Evolutionary conservation across 2,329 filamentous ascomycete species (phyloP).

Genomic region (Clarireedia homoeocarpa): DNA sequence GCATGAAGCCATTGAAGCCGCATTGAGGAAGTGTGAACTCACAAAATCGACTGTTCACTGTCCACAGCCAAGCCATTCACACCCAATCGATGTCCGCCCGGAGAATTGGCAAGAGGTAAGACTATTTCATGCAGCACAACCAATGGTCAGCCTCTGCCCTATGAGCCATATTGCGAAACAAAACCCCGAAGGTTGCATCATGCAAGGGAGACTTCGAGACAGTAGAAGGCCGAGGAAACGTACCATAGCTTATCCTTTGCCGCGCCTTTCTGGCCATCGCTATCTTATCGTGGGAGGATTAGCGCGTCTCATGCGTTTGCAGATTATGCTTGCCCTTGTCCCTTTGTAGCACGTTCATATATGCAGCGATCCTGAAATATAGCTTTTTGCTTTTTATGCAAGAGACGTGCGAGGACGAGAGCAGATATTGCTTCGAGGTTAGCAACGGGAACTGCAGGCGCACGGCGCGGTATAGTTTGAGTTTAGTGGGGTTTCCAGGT

Average conservation of each 20-base stretch:
- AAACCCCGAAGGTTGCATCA: background rate
- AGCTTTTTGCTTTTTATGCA: background rate
- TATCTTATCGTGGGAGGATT: slow-evolving; percentile 3
- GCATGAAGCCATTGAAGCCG: background rate
- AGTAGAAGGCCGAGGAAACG: slow-evolving; percentile 17
- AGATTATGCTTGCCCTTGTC: background rate
- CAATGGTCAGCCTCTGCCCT: background rate
- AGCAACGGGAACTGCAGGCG: background rate
- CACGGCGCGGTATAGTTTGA: background rate
- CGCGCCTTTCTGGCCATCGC: slow-evolving; percentile 59
- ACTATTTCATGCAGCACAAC: slow-evolving; percentile 37
- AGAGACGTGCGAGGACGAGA: background rate
- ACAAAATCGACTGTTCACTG: slow-evolving; percentile 76
- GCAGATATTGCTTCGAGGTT: background rate
- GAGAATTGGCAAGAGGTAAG: slow-evolving; percentile 63
- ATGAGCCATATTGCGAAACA: background rate
- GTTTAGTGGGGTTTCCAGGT: slow-evolving; percentile 1
- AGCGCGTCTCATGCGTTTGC: background rate
- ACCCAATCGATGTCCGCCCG: slow-evolving; percentile 83
- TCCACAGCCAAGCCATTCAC: slow-evolving; percentile 94
- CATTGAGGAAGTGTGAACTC: slow-evolving; percentile 20
- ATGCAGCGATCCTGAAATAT: background rate
- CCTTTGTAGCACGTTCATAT: background rate
- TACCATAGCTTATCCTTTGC: slow-evolving; percentile 65
- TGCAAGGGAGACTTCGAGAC: background rate